A percentile compares a stretch with the other conserved stretches of the same genome.
Conservation (phyloP, 768 basidiomycete species). For the Tulasnella sp. region DNA sequence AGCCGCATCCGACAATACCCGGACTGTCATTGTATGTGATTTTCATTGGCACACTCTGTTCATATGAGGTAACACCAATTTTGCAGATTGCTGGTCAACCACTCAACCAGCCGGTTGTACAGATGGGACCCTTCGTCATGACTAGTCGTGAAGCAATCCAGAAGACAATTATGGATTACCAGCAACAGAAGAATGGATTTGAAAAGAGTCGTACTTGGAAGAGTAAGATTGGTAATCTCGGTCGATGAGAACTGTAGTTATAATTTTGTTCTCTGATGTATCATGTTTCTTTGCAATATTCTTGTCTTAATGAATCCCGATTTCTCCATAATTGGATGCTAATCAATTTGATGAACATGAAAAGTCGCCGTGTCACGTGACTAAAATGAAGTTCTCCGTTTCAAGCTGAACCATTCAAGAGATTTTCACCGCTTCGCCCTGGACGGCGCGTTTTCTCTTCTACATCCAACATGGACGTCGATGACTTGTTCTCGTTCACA, state of each 20-base stretch:
- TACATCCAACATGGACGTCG: slow-evolving; percentile 14
- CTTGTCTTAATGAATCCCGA: no score
- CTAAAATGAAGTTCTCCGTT: no score
- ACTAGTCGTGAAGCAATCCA: slow-evolving; percentile 68
- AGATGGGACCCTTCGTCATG: slow-evolving; percentile 78
- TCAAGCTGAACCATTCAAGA: no score
- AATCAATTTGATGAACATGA: no score
- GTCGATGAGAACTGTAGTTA: no score
- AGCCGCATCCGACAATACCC: slow-evolving; percentile 46
- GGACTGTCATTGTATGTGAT: slow-evolving; percentile 54
- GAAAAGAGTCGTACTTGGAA: slow-evolving; percentile 86
- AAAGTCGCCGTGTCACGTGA: no score
- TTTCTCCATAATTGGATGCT: no score
- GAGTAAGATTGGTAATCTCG: slow-evolving; percentile 50
- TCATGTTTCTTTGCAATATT: no score
- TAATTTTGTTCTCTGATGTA: no score
- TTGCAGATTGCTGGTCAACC: slow-evolving; percentile 71
- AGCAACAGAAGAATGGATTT: slow-evolving; percentile 57
- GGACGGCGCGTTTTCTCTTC: no score
- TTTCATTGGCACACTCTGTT: slow-evolving; percentile 11
- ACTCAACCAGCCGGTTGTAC: slow-evolving; percentile 75
- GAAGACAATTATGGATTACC: slow-evolving; percentile 55
- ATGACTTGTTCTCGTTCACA: slow-evolving; percentile 28
- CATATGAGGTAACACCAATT: not conserved
- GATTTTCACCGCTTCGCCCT: no score